Conservation (phyloP, 2,329 filamentous ascomycete genomes). For the Aureobasidium sp. region DNA sequence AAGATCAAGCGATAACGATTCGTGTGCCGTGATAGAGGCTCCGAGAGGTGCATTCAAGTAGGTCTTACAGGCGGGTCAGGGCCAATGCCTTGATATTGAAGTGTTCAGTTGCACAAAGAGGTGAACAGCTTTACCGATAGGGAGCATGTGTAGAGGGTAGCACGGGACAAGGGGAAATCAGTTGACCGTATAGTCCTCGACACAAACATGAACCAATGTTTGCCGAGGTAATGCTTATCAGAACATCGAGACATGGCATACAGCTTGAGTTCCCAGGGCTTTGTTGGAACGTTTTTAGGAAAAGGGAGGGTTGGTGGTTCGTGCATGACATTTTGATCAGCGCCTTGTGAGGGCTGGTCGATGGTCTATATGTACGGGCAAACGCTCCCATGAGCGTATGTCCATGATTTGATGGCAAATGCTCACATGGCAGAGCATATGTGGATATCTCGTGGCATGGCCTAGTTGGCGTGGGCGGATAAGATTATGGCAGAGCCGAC, state of each 20-base stretch:
- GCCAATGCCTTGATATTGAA: not conserved
- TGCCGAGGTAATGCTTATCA: not conserved
- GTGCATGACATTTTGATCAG: not conserved
- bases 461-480: not conserved
- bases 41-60: not conserved
- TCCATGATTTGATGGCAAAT: not conserved
- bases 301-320: not conserved
- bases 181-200: not conserved
- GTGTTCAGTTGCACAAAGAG: not conserved
- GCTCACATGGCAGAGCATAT: not conserved
- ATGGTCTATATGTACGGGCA: slow-evolving; percentile 5
- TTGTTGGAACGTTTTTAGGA: not conserved
- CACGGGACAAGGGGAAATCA: too few relatives aligned
- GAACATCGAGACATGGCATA: not conserved
- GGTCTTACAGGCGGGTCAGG: not conserved
- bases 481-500: not conserved
- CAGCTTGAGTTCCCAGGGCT: not conserved
- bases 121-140: not conserved
- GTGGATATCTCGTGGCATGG: not conserved
- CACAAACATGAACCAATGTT: not conserved
- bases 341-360: not conserved
- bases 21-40: not conserved
- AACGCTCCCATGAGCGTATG: not conserved
- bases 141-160: not conserved
- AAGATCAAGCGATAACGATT: not conserved